Evolutionary conservation across 805 yeast species (phyloP).

Genomic region (Ogataea allantospora): DNA sequence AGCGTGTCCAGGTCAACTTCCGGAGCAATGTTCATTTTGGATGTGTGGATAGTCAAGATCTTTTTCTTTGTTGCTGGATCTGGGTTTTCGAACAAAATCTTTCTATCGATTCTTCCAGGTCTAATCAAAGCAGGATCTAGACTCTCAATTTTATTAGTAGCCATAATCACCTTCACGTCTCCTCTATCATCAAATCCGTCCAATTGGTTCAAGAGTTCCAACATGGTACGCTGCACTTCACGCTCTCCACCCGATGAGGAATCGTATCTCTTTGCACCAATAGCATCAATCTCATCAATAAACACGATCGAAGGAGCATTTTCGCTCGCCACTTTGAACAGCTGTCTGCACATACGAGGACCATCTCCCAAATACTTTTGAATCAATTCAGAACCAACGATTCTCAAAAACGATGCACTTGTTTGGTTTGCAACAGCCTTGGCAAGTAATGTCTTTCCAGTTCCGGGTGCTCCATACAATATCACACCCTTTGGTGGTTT

Average conservation of each 20-base stretch:
- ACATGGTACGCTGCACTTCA: constrained; percentile 96
- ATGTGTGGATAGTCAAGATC: constrained; percentile 87
- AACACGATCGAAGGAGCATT: constrained; percentile 98
- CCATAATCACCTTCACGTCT: constrained; percentile 97
- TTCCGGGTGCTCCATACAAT: constrained; percentile 98
- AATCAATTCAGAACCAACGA: constrained; percentile 95
- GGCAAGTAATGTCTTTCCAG: constrained; percentile 98
- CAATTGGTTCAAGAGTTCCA: constrained; percentile 89
- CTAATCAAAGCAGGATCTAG: constrained; percentile 94
- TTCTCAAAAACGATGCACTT: constrained; percentile 90
- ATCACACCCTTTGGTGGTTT: constrained; percentile 99
- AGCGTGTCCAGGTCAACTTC: constrained; percentile 89
- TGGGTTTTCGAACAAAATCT: constrained; percentile 93
- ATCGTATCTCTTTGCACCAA: constrained; percentile 97
- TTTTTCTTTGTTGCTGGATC: constrained; percentile 90
- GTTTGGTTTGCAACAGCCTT: constrained; percentile 99
- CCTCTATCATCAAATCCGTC: constrained; percentile 98
- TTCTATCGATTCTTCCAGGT: constrained; percentile 97
- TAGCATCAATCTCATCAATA: constrained; percentile 98
- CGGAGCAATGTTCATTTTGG: constrained; percentile 84
- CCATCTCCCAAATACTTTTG: constrained; percentile 98
- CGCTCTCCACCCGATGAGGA: constrained; percentile 92
- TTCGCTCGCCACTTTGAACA: constrained; percentile 95
- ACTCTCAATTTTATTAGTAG: constrained; percentile 91
- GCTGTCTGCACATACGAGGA: constrained; percentile 89